Evolutionary conservation across 139 green algal species (phyloP), one percentile per base, ranked within the genome.

Genomic region (Coccomyxa sp.): DNA sequence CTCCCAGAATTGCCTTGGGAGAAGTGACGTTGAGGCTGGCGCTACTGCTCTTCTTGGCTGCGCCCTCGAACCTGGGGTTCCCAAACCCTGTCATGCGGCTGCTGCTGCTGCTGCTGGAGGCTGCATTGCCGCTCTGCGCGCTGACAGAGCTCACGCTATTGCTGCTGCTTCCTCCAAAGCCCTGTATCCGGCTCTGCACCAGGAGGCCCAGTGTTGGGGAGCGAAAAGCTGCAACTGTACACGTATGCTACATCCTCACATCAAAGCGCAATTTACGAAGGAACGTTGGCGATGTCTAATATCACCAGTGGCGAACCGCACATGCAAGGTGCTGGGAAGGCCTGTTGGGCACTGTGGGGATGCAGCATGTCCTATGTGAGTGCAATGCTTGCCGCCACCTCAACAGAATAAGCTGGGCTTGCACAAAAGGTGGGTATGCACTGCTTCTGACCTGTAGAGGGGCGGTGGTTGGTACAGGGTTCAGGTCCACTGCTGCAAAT

Each of bases 181-280:
- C 92, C 54, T 96, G 89, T 40, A 96, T 95, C 38, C 90, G 88
- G 68, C 86, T 85, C 85, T 92, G 83, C 76, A 54, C 7, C 24
- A 10, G n/a, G n/a, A n/a, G n/a, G n/a, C n/a, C n/a, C n/a, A n/a
- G n/a, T n/a, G n/a, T n/a, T n/a, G n/a, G n/a, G n/a, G n/a, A n/a
- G n/a, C n/a, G n/a, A n/a, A n/a, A n/a, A n/a, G n/a, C n/a, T n/a
- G n/a, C n/a, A n/a, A n/a, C n/a, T n/a, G n/a, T n/a, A n/a, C n/a
- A n/a, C n/a, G n/a, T n/a, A n/a, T n/a, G n/a, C n/a, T n/a, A n/a
- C n/a, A n/a, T n/a, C n/a, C n/a, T n/a, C n/a, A n/a, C n/a, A n/a
- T n/a, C n/a, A n/a, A n/a, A n/a, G n/a, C n/a, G n/a, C n/a, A n/a
- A n/a, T n/a, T n/a, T n/a, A n/a, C n/a, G n/a, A n/a, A n/a, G n/a